Conservation (phyloP, 495 filamentous ascomycete genomes). For the Geoglossum glabrum region DNA sequence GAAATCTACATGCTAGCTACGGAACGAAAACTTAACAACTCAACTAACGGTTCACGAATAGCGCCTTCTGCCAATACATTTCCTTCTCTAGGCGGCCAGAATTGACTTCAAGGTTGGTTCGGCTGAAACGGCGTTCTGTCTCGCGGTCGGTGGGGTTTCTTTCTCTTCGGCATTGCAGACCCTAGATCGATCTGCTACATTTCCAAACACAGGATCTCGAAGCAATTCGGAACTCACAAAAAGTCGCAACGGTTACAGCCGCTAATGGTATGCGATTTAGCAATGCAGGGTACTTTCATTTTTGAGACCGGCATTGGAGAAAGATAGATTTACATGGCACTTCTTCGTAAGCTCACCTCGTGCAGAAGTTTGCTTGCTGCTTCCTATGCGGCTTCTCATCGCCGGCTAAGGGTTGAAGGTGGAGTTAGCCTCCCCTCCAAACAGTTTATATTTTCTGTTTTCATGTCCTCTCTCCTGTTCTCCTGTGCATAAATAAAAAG, state of each 20-base stretch:
- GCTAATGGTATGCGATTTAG: neutral
- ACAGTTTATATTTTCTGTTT: neutral
- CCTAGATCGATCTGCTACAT: neutral
- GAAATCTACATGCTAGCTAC: neutral
- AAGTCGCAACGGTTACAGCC: neutral
- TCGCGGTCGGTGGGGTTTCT: neutral
- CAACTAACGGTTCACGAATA: neutral
- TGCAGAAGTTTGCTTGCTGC: neutral
- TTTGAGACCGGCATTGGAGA: neutral
- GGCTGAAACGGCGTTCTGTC: neutral
- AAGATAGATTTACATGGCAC: neutral
- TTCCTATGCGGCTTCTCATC: neutral
- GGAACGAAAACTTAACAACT: neutral
- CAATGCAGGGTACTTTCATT: neutral
- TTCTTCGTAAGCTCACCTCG: neutral
- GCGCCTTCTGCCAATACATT: neutral
- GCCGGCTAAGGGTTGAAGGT: neutral
- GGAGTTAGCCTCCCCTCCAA: neutral
- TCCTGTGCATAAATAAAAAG: neutral
- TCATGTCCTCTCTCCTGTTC: neutral
- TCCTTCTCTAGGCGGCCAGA: neutral
- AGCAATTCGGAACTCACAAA: neutral
- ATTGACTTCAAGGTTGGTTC: neutral
- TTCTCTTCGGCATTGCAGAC: neutral
- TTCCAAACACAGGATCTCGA: neutral